Conservation (phyloP, 257 asterid genomes). For the Nicotiana obtusifolia region DNA sequence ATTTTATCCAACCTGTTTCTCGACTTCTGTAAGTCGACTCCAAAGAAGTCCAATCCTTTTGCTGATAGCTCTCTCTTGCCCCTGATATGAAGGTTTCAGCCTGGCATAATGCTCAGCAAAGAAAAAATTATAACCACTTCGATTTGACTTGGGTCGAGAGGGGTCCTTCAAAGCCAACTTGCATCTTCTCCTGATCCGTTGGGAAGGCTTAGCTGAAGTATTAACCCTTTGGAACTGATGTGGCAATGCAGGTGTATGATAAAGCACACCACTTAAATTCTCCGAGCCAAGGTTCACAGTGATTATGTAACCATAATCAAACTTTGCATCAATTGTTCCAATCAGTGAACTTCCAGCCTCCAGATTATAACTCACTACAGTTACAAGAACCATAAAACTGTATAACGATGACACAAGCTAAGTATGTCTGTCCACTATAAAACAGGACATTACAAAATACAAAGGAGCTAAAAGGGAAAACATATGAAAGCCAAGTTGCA, state of each 20-base stretch:
- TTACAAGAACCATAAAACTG: neutral
- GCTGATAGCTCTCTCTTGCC: conserved; percentile 80
- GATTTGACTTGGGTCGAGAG: conserved; percentile 62
- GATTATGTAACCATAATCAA: conserved; percentile 76
- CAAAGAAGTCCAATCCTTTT: conserved; percentile 73
- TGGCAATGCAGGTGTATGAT: conserved; percentile 45
- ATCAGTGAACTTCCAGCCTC: conserved; percentile 52
- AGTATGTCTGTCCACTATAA: neutral
- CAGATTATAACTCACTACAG: conserved; percentile 43
- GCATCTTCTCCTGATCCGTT: conserved; percentile 41
- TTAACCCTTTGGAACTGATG: conserved; percentile 28
- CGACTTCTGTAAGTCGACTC: conserved; percentile 72
- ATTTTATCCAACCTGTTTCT: conserved; percentile 53
- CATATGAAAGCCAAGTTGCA: neutral
- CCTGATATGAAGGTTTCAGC: conserved; percentile 71
- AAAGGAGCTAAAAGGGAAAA: neutral
- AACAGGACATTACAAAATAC: neutral
- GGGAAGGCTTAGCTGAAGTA: conserved; percentile 29
- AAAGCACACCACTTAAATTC: conserved; percentile 73
- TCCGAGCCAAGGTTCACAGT: conserved; percentile 64
- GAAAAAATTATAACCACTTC: conserved; percentile 89
- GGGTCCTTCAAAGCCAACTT: conserved; percentile 53
- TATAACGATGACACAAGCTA: neutral
- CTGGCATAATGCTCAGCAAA: conserved; percentile 79
- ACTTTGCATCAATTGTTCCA: conserved; percentile 90